These are phyloP conservation scores for Plasmodium cynomolgi DNA, from an alignment of 169 alveolate species.

Conservation along the genomic window DNA sequence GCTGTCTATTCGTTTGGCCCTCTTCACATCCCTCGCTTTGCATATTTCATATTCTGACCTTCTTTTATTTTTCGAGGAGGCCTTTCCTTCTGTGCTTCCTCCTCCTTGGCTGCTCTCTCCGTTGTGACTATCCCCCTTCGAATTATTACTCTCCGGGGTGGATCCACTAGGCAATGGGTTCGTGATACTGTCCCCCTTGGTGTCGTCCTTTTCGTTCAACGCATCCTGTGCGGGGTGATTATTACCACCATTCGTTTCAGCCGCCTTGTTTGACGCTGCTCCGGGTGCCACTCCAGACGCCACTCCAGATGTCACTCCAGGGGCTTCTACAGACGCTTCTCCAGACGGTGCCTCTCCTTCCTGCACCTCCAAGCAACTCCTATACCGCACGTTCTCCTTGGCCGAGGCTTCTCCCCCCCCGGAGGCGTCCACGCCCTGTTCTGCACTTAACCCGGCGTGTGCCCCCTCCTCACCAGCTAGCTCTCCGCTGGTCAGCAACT, in stretches of 20 bases:
- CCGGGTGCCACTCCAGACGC: background rate
- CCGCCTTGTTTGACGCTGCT: background rate
- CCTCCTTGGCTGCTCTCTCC: background rate
- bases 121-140: background rate
- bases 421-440: background rate
- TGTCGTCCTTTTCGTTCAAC: background rate
- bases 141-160: background rate
- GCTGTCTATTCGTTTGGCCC: background rate
- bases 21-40: background rate
- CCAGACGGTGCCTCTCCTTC: background rate
- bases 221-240: too few species aligned
- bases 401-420: background rate
- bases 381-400: background rate
- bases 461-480: background rate
- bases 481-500: background rate
- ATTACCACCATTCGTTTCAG: background rate
- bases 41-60: background rate
- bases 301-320: background rate
- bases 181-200: background rate
- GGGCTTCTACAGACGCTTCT: background rate
- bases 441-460: background rate
- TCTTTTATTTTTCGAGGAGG: background rate
- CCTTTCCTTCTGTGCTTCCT: background rate
- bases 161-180: background rate
- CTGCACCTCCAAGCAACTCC: constrained; percentile 10